phyloP scores from a whole-genome alignment of 257 asterid species.

The Thymus mandschuricus region DNA sequence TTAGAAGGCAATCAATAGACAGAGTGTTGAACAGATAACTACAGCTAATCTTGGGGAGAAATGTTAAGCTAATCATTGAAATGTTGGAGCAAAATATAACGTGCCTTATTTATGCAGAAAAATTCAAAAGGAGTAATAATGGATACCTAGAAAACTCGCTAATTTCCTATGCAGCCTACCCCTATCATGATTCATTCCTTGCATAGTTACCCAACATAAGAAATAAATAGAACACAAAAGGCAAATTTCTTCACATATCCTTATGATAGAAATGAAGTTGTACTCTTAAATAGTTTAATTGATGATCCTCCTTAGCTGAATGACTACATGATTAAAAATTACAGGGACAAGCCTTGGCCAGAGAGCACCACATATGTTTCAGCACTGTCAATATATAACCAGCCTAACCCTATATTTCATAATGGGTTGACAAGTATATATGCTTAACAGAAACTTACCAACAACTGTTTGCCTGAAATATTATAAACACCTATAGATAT shows the following conservation, averaged over 20 bases:
- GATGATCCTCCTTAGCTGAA: not conserved
- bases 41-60: not conserved
- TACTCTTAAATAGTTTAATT: conserved; percentile 1
- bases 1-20: not conserved
- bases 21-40: not conserved
- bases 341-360: not conserved
- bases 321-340: not conserved
- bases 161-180: not conserved
- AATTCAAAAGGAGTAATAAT: conserved; percentile 7
- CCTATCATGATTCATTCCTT: not conserved
- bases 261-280: not conserved
- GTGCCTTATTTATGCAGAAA: not conserved
- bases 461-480: not conserved
- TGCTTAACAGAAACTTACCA: not conserved
- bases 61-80: not conserved
- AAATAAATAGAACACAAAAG: not conserved
- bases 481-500: not conserved
- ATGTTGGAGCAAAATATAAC: conserved; percentile 7
- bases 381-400: conserved; percentile 4
- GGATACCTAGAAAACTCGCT: conserved; percentile 9
- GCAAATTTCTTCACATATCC: not conserved
- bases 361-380: not conserved
- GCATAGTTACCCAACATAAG: conserved; percentile 7
- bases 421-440: not conserved
- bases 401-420: conserved; percentile 9